Percentiles rank a stretch among this genome's conserved stretches.
Conservation (phyloP, 2,329 filamentous ascomycete genomes). For the Calonectria pauciramosa region DNA sequence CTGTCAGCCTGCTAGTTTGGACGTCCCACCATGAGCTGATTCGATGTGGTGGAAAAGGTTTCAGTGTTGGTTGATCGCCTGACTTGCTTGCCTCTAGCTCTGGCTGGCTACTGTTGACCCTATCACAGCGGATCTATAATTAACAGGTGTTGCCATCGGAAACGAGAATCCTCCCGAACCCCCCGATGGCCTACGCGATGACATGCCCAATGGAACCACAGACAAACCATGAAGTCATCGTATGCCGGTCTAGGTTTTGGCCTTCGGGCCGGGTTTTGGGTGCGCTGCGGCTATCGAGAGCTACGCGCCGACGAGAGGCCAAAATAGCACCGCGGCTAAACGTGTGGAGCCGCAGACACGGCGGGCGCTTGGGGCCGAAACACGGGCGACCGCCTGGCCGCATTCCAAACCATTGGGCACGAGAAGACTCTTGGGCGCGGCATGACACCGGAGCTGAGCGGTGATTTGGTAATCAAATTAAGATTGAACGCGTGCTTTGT, state of each 20-base stretch:
- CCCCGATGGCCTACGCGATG: background rate
- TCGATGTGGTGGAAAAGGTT: background rate
- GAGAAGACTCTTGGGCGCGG: background rate
- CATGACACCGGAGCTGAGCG: conserved; percentile 8
- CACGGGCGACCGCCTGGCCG: conserved; percentile 14
- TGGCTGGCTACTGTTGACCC: background rate
- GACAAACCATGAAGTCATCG: background rate
- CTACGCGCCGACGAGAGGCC: conserved; percentile 25
- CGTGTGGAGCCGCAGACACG: background rate
- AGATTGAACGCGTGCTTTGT: background rate
- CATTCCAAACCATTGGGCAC: conserved; percentile 3
- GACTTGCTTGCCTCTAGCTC: background rate
- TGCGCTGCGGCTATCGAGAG: conserved; percentile 23
- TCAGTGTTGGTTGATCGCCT: background rate
- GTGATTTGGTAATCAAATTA: background rate
- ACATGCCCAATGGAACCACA: background rate
- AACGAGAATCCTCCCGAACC: background rate
- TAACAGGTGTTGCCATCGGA: background rate
- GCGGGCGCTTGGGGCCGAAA: conserved; percentile 25
- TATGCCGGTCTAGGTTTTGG: conserved; percentile 14
- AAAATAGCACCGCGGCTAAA: conserved; percentile 44
- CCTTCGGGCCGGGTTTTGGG: conserved; percentile 20
- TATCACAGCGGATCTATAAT: background rate
- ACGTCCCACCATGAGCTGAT: background rate
- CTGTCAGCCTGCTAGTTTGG: background rate